phyloP scores from a whole-genome alignment of 768 basidiomycete species.

The Tulasnella calospora region DNA sequence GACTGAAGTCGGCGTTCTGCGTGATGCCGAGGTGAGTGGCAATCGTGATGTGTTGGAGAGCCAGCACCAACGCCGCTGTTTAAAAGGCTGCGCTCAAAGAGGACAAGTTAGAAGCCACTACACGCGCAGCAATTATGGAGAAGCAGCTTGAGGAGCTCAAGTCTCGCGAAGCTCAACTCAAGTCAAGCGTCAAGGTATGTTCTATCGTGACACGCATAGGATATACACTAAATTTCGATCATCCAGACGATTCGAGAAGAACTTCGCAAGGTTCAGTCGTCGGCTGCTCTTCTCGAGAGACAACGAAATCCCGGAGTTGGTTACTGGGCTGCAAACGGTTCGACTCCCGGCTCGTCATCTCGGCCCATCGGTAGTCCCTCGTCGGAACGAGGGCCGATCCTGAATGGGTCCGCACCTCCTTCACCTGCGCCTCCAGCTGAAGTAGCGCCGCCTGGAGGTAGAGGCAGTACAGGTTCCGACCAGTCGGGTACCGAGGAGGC shows the following conservation, averaged over 20 bases:
- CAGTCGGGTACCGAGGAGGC: constrained; percentile 68
- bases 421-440: constrained; percentile 8
- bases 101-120: constrained; percentile 47
- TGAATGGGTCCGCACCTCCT: background rate
- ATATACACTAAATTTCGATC: background rate
- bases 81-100: constrained; percentile 44
- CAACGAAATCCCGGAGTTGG: constrained; percentile 92
- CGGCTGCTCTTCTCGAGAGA: constrained; percentile 79
- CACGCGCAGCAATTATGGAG: constrained; percentile 53
- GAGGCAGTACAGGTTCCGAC: background rate
- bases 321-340: constrained; percentile 63
- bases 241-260: constrained; percentile 83
- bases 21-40: constrained; percentile 59
- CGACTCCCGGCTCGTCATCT: constrained; percentile 32
- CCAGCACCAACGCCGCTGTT: background rate
- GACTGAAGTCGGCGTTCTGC: constrained; percentile 45
- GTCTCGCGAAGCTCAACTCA: constrained; percentile 62
- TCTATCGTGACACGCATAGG: background rate
- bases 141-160: constrained; percentile 68
- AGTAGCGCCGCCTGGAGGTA: background rate
- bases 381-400: constrained; percentile 1
- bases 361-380: constrained; percentile 24
- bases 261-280: constrained; percentile 90
- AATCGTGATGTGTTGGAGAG: too few species aligned
- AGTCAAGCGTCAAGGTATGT: constrained; percentile 70